Percentiles rank a stretch among this genome's conserved stretches.
Conservation (phyloP, 805 yeast species). For the Saturnispora bothae region DNA sequence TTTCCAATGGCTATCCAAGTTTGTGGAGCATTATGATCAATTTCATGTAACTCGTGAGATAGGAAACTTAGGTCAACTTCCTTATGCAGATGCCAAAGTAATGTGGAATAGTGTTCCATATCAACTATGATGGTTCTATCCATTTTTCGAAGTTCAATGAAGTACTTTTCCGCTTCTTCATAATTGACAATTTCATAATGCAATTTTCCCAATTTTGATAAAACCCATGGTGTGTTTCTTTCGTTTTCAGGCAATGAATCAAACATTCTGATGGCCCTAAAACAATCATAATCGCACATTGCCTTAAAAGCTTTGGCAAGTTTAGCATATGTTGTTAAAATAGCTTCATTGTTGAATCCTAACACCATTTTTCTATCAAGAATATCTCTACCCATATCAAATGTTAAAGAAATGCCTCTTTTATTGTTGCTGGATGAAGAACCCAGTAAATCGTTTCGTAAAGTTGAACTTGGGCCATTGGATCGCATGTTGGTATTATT, state of each 20-base stretch:
- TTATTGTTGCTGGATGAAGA: slow-evolving; percentile 10
- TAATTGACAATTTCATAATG: slow-evolving; percentile 86
- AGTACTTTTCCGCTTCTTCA: slow-evolving; percentile 58
- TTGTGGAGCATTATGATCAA: slow-evolving; percentile 54
- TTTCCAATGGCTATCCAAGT: slow-evolving; percentile 93
- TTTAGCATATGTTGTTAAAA: slow-evolving; percentile 37
- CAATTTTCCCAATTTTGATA: slow-evolving; percentile 66
- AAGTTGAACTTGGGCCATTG: too few relatives aligned
- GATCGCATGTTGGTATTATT: neutral
- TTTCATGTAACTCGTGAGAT: slow-evolving; percentile 68
- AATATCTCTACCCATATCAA: slow-evolving; percentile 2
- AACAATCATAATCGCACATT: slow-evolving; percentile 60
- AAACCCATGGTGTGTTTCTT: slow-evolving; percentile 73
- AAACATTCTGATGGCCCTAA: slow-evolving; percentile 63
- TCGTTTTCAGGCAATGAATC: slow-evolving; percentile 54
- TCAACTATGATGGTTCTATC: slow-evolving; percentile 77
- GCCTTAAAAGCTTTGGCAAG: slow-evolving; percentile 55
- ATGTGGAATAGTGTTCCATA: slow-evolving; percentile 85
- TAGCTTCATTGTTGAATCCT: slow-evolving; percentile 4
- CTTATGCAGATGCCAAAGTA: slow-evolving; percentile 85
- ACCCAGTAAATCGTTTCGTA: too few relatives aligned
- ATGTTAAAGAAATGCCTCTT: slow-evolving; percentile 6
- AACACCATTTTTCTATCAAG: neutral
- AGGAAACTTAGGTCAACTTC: slow-evolving; percentile 70
- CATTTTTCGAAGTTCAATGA: slow-evolving; percentile 46